Base-by-base conservation (phyloP, 2,329 filamentous ascomycete genomes). In the Escovopsis sp. region DNA sequence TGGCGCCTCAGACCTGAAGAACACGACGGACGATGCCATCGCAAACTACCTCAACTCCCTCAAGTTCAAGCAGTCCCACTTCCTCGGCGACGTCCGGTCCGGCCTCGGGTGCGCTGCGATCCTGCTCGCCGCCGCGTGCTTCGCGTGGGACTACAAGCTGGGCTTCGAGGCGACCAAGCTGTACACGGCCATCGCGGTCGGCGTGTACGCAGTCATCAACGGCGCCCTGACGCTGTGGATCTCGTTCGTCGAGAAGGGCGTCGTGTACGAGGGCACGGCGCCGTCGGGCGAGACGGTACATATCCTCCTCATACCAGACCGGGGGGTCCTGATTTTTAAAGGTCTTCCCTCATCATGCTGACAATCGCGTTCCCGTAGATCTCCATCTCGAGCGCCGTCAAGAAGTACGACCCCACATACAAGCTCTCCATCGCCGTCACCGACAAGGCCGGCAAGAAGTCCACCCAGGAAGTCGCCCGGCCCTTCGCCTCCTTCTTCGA, bases 21-120 rank as follows among this genome's bases (percentile, higher is more conserved):
- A 91, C 67, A 93, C 88, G 34, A 86, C 85, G 51, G 91, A 98
- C 67, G 91, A 98, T 65, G 86, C 88, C 44, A 80, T 98, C 46
- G 79, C 84, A 45, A 87, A 91, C 65, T 96, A 96, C 68, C 79
- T 98, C 49, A 89, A 85, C 64, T 84, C 79, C 30, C 78, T 96
- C 59, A 80, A 72, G 51, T 95, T 95, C 70, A 74, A 68, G 48
- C 87, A 94, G 64, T 80, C 83, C 49, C 82, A 96, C 66, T 72
- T 65, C 45, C 78, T 91, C 39, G 77, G 80, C 54, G 88, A 96
- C 56, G 75, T 93, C 39, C 85, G 86, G 42, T 78, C 98, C 38
- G 72, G 69, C 1, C 70, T 98, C 8, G 91, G 91, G 49, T 96
- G 93, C 65, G 63, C 70, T 18, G 84, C 87, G 47, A 87, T 96